phyloP scores from a whole-genome alignment of 1,139 yeast genomes.

The Chernovozyma aurita region DNA sequence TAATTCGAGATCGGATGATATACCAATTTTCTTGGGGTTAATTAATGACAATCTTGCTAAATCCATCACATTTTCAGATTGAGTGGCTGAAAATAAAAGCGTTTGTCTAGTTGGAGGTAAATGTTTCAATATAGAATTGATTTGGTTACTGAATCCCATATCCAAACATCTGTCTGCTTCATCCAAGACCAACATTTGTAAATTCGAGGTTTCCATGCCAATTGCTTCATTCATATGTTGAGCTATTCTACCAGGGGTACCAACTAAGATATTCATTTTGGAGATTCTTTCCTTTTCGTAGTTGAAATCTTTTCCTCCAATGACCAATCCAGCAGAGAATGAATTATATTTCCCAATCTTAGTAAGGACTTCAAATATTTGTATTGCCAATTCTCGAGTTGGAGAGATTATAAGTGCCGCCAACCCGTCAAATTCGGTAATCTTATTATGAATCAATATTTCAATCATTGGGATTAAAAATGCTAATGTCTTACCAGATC shows the following conservation, averaged over 20 bases:
- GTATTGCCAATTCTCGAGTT: constrained; percentile 91
- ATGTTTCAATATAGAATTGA: constrained; percentile 81
- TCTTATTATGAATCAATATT: constrained; percentile 60
- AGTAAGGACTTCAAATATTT: constrained; percentile 83
- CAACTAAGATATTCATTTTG: constrained; percentile 80
- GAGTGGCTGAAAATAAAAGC: constrained; percentile 87
- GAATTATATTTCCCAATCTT: constrained; percentile 78
- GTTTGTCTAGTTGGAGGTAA: constrained; percentile 88
- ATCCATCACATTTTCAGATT: constrained; percentile 80
- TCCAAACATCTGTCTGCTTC: constrained; percentile 96
- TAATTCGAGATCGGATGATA: constrained; percentile 45
- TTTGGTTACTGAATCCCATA: constrained; percentile 90
- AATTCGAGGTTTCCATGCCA: constrained; percentile 73
- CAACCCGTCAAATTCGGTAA: constrained; percentile 88
- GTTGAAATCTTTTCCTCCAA: constrained; percentile 93
- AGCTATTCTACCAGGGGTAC: constrained; percentile 92
- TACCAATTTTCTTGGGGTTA: constrained; percentile 73
- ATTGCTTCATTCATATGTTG: constrained; percentile 95
- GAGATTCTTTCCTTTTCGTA: constrained; percentile 84
- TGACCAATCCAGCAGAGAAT: constrained; percentile 90
- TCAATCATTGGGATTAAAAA: constrained; percentile 85
- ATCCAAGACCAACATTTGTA: constrained; percentile 82
- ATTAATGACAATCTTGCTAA: constrained; percentile 83
- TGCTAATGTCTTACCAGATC: constrained; percentile 94
- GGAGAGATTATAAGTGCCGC: constrained; percentile 93